Evolutionary conservation across 257 asterid genomes (phyloP), one percentile per base, ranked within the genome.

Genomic region (Solanum arcanum): DNA sequence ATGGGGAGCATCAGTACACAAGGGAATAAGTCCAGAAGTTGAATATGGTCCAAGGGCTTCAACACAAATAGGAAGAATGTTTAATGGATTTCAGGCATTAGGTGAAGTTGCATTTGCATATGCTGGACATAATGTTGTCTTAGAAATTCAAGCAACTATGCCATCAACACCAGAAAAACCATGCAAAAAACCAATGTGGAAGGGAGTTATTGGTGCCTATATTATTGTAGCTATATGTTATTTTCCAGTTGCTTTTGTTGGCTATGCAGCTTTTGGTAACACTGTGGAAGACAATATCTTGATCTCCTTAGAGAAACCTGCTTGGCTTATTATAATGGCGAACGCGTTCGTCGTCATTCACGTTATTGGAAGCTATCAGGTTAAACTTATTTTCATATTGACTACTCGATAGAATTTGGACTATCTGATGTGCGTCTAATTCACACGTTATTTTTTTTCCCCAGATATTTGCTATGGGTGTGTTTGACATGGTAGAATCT

Each of bases 61-160:
- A 21, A 92, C 92, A 0, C 8, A 7, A 0, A 2, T 78, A 1
- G 93, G 91, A 25, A 90, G 18, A 35, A 41, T 89, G 8, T 92
- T 93, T 20, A 70, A 83, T 10, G 92, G 89, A 37, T 73, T 91
- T 3, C 88, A 92, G 37, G 95, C 94, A 3, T 35, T 93, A 62
- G 94, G 95, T 3, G 93, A 90, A 20, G 88, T 93, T 7, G 94
- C 94, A 0, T 93, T 92, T 60, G 92, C 93, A 12, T 92, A 60
- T 46, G 92, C 94, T 4, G 94, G 94, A 2, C 93, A 91, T 81
- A 92, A 92, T 60, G 94, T 92, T 4, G 94, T 89, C 9, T 47
- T 93, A 56, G 95, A 93, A 85, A 93, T 93, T 83, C 95, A 93
- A 62, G 94, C 95, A 27, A 91, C 92, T 0, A 90, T 93, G 27